A percentile compares a stretch with the other conserved stretches of the same genome.
Evolutionary conservation across 2,329 filamentous ascomycete species (phyloP).

Genomic region (Alternaria hordeiaustralica): DNA sequence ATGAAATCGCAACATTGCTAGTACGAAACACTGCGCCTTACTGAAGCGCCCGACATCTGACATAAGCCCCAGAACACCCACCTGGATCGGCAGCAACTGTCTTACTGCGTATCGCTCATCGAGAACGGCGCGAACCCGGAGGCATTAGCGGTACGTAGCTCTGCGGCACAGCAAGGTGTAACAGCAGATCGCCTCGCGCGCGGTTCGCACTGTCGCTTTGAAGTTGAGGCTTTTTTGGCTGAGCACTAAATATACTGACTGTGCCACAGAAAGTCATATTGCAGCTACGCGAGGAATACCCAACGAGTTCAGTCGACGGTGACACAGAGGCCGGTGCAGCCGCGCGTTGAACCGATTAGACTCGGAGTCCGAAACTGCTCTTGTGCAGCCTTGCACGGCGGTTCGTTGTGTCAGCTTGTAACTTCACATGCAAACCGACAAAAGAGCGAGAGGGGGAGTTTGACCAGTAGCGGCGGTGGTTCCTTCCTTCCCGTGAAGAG

Average conservation of each 20-base stretch:
- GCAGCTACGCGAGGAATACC: conserved; percentile 53
- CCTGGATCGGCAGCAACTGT: conserved; percentile 87
- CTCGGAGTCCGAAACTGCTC: conserved; percentile 10
- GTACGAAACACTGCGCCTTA: conserved; percentile 58
- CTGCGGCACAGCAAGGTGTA: conserved; percentile 14
- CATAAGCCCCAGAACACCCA: conserved; percentile 77
- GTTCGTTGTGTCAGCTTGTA: conserved; percentile 1
- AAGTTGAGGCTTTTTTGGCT: not conserved
- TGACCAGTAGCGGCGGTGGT: not conserved
- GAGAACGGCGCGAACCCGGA: conserved; percentile 98
- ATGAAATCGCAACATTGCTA: conserved; percentile 87
- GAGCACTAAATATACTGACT: conserved; percentile 13
- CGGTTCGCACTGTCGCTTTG: conserved; percentile 6
- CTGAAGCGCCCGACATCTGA: not conserved
- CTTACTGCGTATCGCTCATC: conserved; percentile 94
- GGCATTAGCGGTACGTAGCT: conserved; percentile 78
- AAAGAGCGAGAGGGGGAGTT: not conserved
- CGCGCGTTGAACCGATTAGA: conserved; percentile 25
- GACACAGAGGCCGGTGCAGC: conserved; percentile 29
- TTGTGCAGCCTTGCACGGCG: conserved; percentile 16
- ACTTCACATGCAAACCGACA: not conserved
- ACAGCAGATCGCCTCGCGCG: conserved; percentile 16
- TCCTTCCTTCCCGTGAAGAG: not conserved
- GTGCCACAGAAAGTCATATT: conserved; percentile 54
- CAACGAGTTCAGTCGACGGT: conserved; percentile 35